These are phyloP conservation scores for Lactifluus echinatus DNA, from an alignment of 768 basidiomycete species.

Conservation along the genomic window DNA sequence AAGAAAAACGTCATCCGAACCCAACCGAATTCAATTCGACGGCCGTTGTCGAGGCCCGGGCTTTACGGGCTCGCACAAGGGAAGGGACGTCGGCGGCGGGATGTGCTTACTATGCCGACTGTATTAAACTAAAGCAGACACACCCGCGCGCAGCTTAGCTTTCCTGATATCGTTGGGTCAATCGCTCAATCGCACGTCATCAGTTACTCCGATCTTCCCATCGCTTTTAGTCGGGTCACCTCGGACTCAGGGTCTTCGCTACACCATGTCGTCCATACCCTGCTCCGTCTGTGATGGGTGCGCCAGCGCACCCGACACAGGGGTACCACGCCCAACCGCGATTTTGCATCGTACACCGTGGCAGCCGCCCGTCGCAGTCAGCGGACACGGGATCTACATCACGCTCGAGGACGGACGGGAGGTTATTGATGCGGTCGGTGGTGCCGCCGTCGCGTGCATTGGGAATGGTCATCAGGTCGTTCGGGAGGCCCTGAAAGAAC, in stretches of 20 bases:
- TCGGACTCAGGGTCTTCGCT: background rate
- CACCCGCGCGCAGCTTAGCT: background rate
- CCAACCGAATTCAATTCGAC: too few relatives aligned
- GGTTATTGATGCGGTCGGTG: slow-evolving; percentile 75
- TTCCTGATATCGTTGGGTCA: background rate
- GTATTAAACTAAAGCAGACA: too few relatives aligned
- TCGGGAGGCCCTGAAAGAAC: slow-evolving; percentile 65
- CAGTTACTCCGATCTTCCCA: background rate
- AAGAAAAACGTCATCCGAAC: background rate
- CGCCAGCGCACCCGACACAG: background rate
- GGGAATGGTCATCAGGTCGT: slow-evolving; percentile 70
- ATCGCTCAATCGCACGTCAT: background rate
- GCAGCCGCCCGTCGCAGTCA: slow-evolving; percentile 59
- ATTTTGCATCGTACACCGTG: slow-evolving; percentile 51
- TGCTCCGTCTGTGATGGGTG: background rate
- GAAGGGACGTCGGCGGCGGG: background rate
- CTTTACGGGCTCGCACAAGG: too few relatives aligned
- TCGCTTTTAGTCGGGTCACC: background rate
- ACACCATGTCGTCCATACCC: background rate
- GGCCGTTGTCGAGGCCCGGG: too few relatives aligned
- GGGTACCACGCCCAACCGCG: slow-evolving; percentile 14
- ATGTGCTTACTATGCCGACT: background rate
- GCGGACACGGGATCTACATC: slow-evolving; percentile 62
- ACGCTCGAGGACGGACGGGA: slow-evolving; percentile 59
- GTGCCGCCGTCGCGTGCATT: slow-evolving; percentile 75